A percentile compares a stretch with the other conserved stretches of the same genome.
Evolutionary conservation across 179 eudicot genomes (phyloP).

Genomic region (Spinacia oleracea): DNA sequence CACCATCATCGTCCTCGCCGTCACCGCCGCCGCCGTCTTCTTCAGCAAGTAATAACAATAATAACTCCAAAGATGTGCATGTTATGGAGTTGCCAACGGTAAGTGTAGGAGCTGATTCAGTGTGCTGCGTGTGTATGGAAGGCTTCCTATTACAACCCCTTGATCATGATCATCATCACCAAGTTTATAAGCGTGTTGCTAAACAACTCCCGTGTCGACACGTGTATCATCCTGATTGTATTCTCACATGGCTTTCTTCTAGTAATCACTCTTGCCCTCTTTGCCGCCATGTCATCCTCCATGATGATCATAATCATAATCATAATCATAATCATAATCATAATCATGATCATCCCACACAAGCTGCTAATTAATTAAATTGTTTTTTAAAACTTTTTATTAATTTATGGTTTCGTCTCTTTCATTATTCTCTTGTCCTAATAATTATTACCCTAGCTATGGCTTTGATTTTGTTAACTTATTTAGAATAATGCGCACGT

Average conservation of each 20-base stretch:
- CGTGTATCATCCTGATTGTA: constrained; percentile 41
- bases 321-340: too few relatives aligned
- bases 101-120: constrained; percentile 18
- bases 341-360: not conserved
- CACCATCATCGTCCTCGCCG: constrained; percentile 5
- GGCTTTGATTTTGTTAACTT: too few relatives aligned
- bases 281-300: constrained; percentile 25
- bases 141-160: constrained; percentile 13
- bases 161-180: not conserved
- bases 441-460: too few relatives aligned
- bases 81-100: constrained; percentile 29
- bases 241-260: constrained; percentile 28
- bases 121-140: constrained; percentile 39
- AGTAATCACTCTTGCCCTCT: constrained; percentile 33
- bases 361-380: not conserved
- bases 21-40: not conserved
- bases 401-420: not conserved
- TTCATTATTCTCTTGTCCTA: not conserved
- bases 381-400: not conserved
- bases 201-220: constrained; percentile 33
- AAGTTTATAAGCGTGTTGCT: not conserved
- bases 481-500: too few relatives aligned
- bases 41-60: not conserved
- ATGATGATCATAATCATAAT: not conserved
- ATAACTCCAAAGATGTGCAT: not conserved